Evolutionary conservation across 2,329 filamentous ascomycete species (phyloP).

Genomic region (Calonectria pteridis): DNA sequence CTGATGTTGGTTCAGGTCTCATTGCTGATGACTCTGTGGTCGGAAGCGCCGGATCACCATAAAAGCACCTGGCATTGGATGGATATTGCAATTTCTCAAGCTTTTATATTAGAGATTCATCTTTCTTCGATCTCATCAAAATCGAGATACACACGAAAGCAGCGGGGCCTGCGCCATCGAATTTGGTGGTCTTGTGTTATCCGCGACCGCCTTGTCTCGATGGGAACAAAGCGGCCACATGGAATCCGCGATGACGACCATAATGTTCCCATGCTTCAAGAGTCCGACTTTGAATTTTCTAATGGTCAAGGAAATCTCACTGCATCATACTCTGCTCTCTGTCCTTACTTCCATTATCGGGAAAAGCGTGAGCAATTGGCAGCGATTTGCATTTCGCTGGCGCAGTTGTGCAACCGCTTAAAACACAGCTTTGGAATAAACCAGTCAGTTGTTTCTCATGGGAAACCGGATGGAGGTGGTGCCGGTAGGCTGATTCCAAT

Average conservation of each 20-base stretch:
- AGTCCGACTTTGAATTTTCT: conserved; percentile 80
- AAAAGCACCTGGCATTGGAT: conserved; percentile 99
- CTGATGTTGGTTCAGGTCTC: conserved; percentile 88
- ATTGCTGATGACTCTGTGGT: conserved; percentile 96
- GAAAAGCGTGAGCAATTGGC: conserved; percentile 64
- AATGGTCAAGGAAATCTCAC: not conserved
- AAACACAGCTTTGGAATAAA: conserved; percentile 83
- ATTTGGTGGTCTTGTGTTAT: conserved; percentile 99
- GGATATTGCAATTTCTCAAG: conserved; percentile 91
- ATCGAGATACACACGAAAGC: not conserved
- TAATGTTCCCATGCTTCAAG: conserved; percentile 87
- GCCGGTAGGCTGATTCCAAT: conserved; percentile 74
- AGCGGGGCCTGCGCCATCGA: conserved; percentile 87
- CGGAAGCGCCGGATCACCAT: conserved; percentile 93
- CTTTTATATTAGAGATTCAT: conserved; percentile 91
- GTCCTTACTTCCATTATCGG: not conserved
- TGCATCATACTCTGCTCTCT: not conserved
- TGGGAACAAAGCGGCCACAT: conserved; percentile 92
- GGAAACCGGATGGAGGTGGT: not conserved
- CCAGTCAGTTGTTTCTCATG: not conserved
- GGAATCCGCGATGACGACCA: conserved; percentile 92
- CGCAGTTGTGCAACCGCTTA: conserved; percentile 87
- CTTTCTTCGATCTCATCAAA: conserved; percentile 83
- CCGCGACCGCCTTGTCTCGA: conserved; percentile 88
- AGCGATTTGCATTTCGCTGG: conserved; percentile 89